Evolutionary conservation across 2,329 filamentous ascomycete genomes (phyloP).

Genomic region (Ophiosphaerella korrae): DNA sequence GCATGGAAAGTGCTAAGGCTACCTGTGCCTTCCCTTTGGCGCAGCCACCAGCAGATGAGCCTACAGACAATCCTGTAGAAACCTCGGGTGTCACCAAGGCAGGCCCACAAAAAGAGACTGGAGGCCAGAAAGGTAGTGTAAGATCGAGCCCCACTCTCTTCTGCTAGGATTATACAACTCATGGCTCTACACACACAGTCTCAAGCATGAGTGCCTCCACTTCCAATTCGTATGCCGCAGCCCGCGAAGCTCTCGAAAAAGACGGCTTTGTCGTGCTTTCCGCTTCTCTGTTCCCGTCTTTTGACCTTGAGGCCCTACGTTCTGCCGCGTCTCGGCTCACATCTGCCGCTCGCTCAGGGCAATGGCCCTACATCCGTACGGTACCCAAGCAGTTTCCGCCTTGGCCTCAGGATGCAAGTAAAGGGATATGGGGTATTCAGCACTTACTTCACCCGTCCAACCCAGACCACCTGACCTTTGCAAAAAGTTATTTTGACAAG

Average conservation of each 20-base stretch:
- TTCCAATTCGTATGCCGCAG: constrained; percentile 32
- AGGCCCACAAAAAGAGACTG: no score
- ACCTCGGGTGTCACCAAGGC: no score
- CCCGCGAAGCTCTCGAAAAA: constrained; percentile 62
- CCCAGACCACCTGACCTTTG: constrained; percentile 66
- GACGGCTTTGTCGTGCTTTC: constrained; percentile 80
- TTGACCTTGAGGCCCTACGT: constrained; percentile 63
- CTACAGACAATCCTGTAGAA: not conserved
- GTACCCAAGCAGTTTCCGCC: constrained; percentile 91
- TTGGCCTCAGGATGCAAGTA: constrained; percentile 66
- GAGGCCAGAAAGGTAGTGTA: constrained; percentile 4
- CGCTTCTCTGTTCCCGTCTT: constrained; percentile 61
- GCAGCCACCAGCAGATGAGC: not conserved
- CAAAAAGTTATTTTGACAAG: constrained; percentile 72
- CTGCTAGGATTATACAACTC: not conserved
- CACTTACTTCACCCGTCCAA: constrained; percentile 78
- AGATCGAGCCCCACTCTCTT: not conserved
- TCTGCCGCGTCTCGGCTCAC: constrained; percentile 63
- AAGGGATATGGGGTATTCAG: constrained; percentile 88
- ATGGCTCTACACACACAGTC: not conserved
- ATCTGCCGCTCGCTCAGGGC: constrained; percentile 66
- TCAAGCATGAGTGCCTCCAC: constrained; percentile 13
- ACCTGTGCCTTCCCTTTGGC: not conserved
- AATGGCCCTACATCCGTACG: constrained; percentile 82
- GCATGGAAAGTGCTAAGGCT: not conserved